phyloP scores from a whole-genome alignment of 257 asterid genomes.

The Solanum pimpinellifolium region DNA sequence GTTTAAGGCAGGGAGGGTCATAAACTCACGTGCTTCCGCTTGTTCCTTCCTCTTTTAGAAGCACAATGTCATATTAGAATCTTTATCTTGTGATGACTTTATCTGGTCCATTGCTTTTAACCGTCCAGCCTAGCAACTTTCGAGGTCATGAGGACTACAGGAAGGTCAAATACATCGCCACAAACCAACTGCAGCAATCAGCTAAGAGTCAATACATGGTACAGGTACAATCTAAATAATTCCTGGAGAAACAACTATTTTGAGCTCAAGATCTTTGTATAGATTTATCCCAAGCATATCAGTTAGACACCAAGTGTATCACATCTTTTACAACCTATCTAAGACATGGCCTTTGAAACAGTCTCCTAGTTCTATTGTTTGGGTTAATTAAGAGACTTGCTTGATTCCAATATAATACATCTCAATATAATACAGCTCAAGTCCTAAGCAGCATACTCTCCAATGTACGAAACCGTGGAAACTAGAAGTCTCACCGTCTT shows the following conservation, averaged over 20 bases:
- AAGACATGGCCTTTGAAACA: slow-evolving; percentile 12
- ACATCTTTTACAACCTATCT: slow-evolving; percentile 1
- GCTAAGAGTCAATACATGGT: slow-evolving; percentile 3
- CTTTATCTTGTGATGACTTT: background rate
- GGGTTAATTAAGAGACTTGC: background rate
- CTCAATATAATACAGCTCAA: background rate
- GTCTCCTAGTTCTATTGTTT: slow-evolving; percentile 10
- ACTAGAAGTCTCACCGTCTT: slow-evolving; percentile 4
- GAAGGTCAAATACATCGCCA: background rate
- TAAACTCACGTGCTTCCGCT: background rate
- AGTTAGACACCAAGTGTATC: background rate
- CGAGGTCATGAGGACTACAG: background rate
- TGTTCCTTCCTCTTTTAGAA: slow-evolving; percentile 2
- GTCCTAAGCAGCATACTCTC: slow-evolving; percentile 7
- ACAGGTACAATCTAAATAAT: slow-evolving; percentile 1
- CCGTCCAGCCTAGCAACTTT: background rate
- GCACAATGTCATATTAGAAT: background rate
- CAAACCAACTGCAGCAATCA: slow-evolving; percentile 2
- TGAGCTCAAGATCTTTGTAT: background rate
- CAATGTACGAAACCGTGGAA: slow-evolving; percentile 9
- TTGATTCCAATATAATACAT: too few species aligned
- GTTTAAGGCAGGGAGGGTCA: background rate
- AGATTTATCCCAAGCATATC: slow-evolving; percentile 13
- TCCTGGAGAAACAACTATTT: background rate
- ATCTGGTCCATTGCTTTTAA: background rate